A percentile compares a stretch with the other conserved stretches of the same genome.
Conservation (phyloP, 179 eudicot species). For the Spergularia azorica region DNA sequence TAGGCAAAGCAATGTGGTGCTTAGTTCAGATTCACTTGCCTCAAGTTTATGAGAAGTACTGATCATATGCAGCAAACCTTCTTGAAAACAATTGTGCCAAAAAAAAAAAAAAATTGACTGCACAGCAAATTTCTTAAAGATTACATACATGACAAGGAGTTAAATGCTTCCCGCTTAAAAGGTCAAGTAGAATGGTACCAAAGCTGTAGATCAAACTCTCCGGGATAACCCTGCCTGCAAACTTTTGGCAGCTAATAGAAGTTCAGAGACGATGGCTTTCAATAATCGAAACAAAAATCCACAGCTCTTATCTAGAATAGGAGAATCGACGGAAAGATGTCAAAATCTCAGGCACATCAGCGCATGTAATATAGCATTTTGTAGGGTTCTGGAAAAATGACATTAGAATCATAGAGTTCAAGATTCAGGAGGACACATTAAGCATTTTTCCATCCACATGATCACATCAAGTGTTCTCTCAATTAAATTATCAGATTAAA, state of each 20-base stretch:
- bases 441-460: no score
- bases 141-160: conserved; percentile 52
- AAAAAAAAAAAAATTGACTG: background rate
- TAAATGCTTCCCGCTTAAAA: conserved; percentile 52
- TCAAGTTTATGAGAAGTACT: background rate
- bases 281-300: background rate
- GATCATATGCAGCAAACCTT: background rate
- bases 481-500: no score
- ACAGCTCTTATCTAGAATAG: background rate
- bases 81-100: background rate
- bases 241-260: conserved; percentile 10
- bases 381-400: background rate
- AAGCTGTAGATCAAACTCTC: conserved; percentile 56
- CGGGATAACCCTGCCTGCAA: conserved; percentile 50
- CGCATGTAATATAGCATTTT: background rate
- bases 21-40: background rate
- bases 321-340: background rate
- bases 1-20: background rate
- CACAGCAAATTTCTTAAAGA: conserved; percentile 6
- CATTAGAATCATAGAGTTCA: background rate
- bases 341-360: background rate
- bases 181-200: conserved; percentile 53
- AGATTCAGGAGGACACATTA: no score
- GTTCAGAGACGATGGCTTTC: conserved; percentile 20
- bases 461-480: no score